phyloP scores from a whole-genome alignment of 129 eudicot species.

The Flaveria linearis region DNA sequence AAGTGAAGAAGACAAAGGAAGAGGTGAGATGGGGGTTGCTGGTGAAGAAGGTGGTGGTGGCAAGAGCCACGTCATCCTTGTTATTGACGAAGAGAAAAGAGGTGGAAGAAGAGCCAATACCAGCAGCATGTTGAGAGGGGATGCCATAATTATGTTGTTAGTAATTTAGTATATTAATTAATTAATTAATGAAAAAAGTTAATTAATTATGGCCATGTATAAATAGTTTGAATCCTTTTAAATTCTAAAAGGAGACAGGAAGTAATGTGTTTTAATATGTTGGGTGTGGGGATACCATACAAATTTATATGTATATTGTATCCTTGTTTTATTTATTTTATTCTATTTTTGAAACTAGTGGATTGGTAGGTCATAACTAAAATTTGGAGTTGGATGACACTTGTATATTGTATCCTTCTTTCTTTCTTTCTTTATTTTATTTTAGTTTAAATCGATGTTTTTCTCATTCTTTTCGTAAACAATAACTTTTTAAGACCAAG shows the following conservation, averaged over 20 bases:
- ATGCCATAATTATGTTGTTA: constrained; percentile 19
- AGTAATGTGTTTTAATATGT: neutral
- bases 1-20: constrained; percentile 41
- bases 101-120: constrained; percentile 50
- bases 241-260: constrained; percentile 6
- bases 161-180: constrained; percentile 25
- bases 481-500: too few species aligned
- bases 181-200: neutral
- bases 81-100: constrained; percentile 61
- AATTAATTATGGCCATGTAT: constrained; percentile 1
- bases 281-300: constrained; percentile 17
- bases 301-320: constrained; percentile 1
- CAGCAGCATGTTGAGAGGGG: constrained; percentile 15
- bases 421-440: too few species aligned
- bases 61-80: constrained; percentile 66
- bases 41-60: constrained; percentile 67
- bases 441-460: too few species aligned
- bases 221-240: constrained; percentile 12
- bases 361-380: neutral
- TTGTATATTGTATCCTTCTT: too few species aligned
- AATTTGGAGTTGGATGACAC: neutral
- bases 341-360: neutral
- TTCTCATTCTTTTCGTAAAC: too few species aligned
- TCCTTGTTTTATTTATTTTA: neutral
- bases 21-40: constrained; percentile 61